These are phyloP conservation scores for Fusarium continuum DNA, from an alignment of 2,329 filamentous ascomycete species.

Conservation along the genomic window DNA sequence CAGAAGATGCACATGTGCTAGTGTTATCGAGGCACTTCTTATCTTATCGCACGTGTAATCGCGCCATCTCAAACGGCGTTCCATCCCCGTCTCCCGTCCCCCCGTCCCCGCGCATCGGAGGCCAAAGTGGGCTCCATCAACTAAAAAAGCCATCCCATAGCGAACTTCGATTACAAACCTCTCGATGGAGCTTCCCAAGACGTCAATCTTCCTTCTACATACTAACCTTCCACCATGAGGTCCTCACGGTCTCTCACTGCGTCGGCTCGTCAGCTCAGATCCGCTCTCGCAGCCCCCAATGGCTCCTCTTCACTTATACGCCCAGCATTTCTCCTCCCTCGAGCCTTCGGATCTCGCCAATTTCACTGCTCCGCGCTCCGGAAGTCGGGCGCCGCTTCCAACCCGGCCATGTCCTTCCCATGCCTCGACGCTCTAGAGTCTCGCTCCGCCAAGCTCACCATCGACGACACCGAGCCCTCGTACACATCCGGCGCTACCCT, in stretches of 20 bases:
- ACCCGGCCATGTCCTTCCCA: conserved; percentile 88
- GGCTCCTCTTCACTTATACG: neutral
- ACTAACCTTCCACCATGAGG: conserved; percentile 29
- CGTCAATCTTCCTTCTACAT: neutral
- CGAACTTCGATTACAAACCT: conserved; percentile 39
- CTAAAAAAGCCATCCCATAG: conserved; percentile 13
- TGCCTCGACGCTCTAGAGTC: conserved; percentile 87
- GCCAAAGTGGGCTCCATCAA: conserved; percentile 22
- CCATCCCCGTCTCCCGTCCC: conserved; percentile 24
- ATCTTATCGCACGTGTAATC: conserved; percentile 43
- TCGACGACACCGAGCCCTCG: conserved; percentile 83
- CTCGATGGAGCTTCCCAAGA: conserved; percentile 17
- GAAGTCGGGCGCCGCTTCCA: conserved; percentile 63
- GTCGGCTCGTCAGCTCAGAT: conserved; percentile 32
- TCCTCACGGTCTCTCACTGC: conserved; percentile 34
- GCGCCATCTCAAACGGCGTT: conserved; percentile 35
- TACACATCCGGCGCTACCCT: conserved; percentile 92
- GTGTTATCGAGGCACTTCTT: conserved; percentile 22
- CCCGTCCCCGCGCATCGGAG: conserved; percentile 27
- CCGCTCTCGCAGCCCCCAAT: conserved; percentile 2
- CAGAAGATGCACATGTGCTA: conserved; percentile 16
- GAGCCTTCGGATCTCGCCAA: conserved; percentile 23
- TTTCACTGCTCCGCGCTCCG: conserved; percentile 36
- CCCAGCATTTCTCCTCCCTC: conserved; percentile 3
- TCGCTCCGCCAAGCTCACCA: conserved; percentile 77